Conservation (phyloP, 2,329 filamentous ascomycete genomes). For the Dryadomyces quercus-mongolicae region DNA sequence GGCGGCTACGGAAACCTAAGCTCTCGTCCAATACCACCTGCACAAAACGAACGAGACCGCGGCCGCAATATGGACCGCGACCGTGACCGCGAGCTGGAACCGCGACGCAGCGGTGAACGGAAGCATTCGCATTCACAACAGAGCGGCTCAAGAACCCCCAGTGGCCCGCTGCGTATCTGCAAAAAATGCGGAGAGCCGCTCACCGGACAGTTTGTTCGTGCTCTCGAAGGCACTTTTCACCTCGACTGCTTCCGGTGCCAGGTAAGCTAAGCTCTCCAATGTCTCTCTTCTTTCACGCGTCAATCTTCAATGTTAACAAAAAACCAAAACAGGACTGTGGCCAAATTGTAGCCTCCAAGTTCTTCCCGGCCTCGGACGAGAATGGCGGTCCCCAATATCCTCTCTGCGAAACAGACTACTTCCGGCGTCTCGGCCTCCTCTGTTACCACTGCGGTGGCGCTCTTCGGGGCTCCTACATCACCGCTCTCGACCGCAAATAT, state of each 20-base stretch:
- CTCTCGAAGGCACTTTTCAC: conserved; percentile 87
- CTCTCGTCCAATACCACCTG: conserved; percentile 20
- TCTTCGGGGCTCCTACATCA: conserved; percentile 93
- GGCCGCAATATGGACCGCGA: conserved; percentile 19
- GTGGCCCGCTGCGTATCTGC: conserved; percentile 53
- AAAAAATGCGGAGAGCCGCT: conserved; percentile 82
- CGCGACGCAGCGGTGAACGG: conserved; percentile 41
- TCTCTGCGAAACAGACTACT: conserved; percentile 96
- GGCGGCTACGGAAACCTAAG: conserved; percentile 12
- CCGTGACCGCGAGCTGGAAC: conserved; percentile 13
- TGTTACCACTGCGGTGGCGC: conserved; percentile 89
- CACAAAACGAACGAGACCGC: conserved; percentile 20
- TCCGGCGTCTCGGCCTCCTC: conserved; percentile 77
- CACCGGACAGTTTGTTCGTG: conserved; percentile 91
- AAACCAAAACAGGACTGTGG: conserved; percentile 64
- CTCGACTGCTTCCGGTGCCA: conserved; percentile 96
- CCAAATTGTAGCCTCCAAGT: conserved; percentile 95
- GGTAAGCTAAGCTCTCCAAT: conserved; percentile 49
- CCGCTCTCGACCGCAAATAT: conserved; percentile 93
- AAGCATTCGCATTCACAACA: conserved; percentile 21
- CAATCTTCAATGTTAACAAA: neutral
- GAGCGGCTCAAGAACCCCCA: conserved; percentile 39
- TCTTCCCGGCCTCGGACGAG: conserved; percentile 93
- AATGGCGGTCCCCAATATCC: conserved; percentile 80
- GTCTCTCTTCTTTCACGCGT: too few relatives aligned